A percentile compares a stretch with the other conserved stretches of the same genome.
phyloP scores from a whole-genome alignment of 1,139 yeast genomes.

The Yamadazyma blattariae region DNA sequence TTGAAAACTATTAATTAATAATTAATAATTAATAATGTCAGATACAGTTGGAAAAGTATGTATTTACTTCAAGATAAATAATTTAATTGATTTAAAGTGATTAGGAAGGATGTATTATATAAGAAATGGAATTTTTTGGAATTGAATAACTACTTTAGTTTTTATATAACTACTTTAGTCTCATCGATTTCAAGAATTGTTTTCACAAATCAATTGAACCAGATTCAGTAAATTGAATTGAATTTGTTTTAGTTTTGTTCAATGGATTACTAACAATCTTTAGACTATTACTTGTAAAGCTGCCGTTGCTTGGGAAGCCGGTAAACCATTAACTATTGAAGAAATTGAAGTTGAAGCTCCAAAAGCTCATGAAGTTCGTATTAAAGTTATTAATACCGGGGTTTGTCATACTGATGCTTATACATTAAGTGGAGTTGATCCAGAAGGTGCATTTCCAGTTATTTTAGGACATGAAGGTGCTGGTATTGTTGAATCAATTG shows the following conservation, averaged over 20 bases:
- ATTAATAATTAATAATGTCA: slow-evolving; percentile 18
- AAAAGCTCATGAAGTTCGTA: slow-evolving; percentile 94
- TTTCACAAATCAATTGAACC: no score
- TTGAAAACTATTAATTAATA: background rate
- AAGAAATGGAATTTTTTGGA: background rate
- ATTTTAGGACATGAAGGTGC: slow-evolving; percentile 97
- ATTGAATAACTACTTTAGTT: background rate
- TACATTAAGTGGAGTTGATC: slow-evolving; percentile 90
- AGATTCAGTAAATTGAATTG: no score
- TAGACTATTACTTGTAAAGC: slow-evolving; percentile 87
- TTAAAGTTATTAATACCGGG: slow-evolving; percentile 83
- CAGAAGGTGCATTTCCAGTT: slow-evolving; percentile 95
- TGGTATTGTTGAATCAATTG: slow-evolving; percentile 88
- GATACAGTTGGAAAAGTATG: slow-evolving; percentile 38
- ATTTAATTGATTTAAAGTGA: background rate
- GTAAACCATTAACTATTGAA: slow-evolving; percentile 79
- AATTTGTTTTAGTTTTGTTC: no score
- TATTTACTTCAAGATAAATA: slow-evolving; percentile 5
- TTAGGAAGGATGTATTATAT: background rate
- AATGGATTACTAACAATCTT: slow-evolving; percentile 10
- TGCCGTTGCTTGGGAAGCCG: slow-evolving; percentile 97
- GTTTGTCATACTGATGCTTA: slow-evolving; percentile 99
- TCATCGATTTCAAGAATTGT: no score
- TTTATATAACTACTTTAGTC: no score
- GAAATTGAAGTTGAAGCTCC: slow-evolving; percentile 91